Evolutionary conservation across 2,329 filamentous ascomycete species (phyloP).

Genomic region (Apiospora phragmitis): DNA sequence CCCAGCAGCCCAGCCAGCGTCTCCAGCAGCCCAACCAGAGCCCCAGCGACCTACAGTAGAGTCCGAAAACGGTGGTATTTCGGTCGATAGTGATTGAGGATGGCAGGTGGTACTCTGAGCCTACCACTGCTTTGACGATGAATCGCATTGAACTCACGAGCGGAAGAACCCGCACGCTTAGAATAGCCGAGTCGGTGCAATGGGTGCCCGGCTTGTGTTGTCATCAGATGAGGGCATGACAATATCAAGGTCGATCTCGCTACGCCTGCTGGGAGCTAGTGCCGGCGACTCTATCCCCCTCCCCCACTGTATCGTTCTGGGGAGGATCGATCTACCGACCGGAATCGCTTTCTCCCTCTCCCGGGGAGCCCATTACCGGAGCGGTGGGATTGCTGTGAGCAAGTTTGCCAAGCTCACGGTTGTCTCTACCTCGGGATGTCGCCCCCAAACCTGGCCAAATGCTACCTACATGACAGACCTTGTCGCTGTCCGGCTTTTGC

Average conservation of each 20-base stretch:
- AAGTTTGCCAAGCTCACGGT: neutral
- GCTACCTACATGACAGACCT: neutral
- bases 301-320: neutral
- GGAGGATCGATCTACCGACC: neutral
- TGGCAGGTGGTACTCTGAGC: neutral
- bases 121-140: neutral
- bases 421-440: neutral
- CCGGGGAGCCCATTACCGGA: neutral
- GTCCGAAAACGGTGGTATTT: neutral
- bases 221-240: neutral
- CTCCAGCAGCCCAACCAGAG: too few relatives aligned
- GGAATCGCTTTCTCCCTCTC: neutral
- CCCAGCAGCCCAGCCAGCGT: too few relatives aligned
- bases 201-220: neutral
- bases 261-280: too few relatives aligned
- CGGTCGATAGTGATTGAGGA: neutral
- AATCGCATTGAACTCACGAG: neutral
- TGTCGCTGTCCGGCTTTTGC: neutral
- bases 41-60: neutral
- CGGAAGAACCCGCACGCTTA: neutral
- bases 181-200: neutral
- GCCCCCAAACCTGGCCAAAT: neutral
- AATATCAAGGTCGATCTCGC: neutral
- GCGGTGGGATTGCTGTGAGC: neutral
- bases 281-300: too few relatives aligned